Evolutionary conservation across 352 stramenopile species (phyloP).

Genomic region (Globisporangium recalcitrans): DNA sequence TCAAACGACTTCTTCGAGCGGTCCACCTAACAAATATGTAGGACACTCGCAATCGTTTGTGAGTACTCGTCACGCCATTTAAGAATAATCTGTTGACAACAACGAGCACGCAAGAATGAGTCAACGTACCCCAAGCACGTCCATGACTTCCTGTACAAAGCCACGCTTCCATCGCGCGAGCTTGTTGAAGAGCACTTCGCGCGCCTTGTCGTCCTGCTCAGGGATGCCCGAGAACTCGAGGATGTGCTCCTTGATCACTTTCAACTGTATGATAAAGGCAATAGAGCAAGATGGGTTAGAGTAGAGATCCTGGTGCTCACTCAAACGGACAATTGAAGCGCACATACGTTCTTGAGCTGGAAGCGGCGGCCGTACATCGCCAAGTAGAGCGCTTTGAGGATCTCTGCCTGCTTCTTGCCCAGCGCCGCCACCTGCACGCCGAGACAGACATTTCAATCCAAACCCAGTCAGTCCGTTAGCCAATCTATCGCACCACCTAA

Average conservation of each 20-base stretch:
- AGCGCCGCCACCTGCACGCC: conserved; percentile 46
- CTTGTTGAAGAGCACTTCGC: conserved; percentile 52
- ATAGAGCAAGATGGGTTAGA: neutral
- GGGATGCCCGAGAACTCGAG: conserved; percentile 67
- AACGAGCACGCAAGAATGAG: too few species aligned
- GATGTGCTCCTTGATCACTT: conserved; percentile 77
- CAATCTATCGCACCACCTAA: neutral
- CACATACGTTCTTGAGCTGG: conserved; percentile 71
- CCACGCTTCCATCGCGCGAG: conserved; percentile 60
- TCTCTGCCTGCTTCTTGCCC: conserved; percentile 66
- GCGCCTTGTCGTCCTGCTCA: conserved; percentile 63
- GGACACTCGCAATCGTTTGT: neutral
- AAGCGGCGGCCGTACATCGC: conserved; percentile 77
- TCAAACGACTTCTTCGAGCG: conserved; percentile 84
- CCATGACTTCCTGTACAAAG: conserved; percentile 78
- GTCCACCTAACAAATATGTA: conserved; percentile 44
- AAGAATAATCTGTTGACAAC: neutral
- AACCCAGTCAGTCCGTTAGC: neutral
- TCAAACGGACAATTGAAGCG: neutral
- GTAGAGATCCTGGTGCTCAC: too few species aligned
- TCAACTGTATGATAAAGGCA: conserved; percentile 32
- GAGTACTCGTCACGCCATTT: neutral
- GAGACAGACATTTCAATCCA: neutral
- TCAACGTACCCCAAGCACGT: conserved; percentile 55
- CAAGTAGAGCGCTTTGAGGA: conserved; percentile 74